Base-by-base conservation (phyloP, 1,284 basidiomycete genomes). In the Trichosporon inkin region DNA sequence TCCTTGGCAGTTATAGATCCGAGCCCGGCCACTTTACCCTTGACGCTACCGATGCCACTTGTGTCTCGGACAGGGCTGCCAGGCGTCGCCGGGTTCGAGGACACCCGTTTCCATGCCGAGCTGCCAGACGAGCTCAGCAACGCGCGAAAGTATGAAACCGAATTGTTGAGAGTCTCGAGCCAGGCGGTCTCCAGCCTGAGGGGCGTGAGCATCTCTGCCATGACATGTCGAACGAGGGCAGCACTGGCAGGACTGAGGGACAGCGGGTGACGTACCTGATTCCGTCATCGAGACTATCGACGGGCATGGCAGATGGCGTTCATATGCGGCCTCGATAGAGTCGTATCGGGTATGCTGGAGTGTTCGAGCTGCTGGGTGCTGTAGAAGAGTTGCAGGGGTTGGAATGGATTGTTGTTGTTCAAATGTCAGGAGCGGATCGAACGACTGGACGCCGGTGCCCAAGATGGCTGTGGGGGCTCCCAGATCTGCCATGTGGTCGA, bases 21-120 rank as follows among this genome's bases (percentile, higher is more conserved):
- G 1, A 78, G 60, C 11, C 68, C 66, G n/a, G 67, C 49, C 11
- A 63, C 62, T 17, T 63, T 57, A 35, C 64, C 70, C 47, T 66
- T 66, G 36, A 13, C 24, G 44, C 44, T 49, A 32, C 44, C 36
- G 16, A 6, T 38, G 24, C 38, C 49, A 19, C 67, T 63, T 10
- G 65, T 55, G 28, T 71, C 66, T 14, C 64, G 66, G 55, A 59
- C 60, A 24, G 63, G 34, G 56, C 56, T 57, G 11, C 70, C 65
- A 4, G 68, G 65, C 3, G 70, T 65, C 8, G 70, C 64, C 1
- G 68, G 61, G 10, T 69, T 67, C 2, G 72, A 57, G 1, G 73
- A 66, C 28, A 81, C 69, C 2, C 72, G 73, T 56, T 77, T 80
- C 81, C 81, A 82, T 14, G 71, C 60, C 6, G 70, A 67, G 2